Conservation (phyloP, 2,329 filamentous ascomycete genomes). For the Fusarium abutilonis region DNA sequence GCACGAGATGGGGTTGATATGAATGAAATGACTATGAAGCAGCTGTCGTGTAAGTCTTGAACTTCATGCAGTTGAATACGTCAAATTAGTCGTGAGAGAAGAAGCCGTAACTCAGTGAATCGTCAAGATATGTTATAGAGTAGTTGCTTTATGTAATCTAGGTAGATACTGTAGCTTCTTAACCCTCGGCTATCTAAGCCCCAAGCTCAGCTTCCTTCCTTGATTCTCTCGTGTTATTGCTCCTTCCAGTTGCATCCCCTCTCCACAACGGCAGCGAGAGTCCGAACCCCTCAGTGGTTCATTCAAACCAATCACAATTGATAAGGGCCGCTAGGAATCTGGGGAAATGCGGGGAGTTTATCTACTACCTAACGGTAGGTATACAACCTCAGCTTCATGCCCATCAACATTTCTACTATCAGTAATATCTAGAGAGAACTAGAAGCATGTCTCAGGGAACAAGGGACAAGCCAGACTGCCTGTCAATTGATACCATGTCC, state of each 20-base stretch:
- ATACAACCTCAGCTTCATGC: too few relatives aligned
- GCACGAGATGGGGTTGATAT: neutral
- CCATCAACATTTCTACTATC: too few relatives aligned
- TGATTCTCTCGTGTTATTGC: slow-evolving; percentile 8
- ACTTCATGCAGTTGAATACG: too few relatives aligned
- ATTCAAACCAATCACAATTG: slow-evolving; percentile 27
- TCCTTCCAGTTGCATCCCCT: slow-evolving; percentile 23
- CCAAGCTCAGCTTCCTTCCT: slow-evolving; percentile 8
- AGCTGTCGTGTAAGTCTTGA: neutral
- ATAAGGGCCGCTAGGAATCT: slow-evolving; percentile 27
- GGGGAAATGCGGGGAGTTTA: slow-evolving; percentile 44
- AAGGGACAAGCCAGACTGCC: neutral
- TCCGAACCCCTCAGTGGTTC: slow-evolving; percentile 34
- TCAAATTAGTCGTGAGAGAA: neutral
- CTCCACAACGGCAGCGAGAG: slow-evolving; percentile 31
- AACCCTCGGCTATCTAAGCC: slow-evolving; percentile 41
- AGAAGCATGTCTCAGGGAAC: too few relatives aligned
- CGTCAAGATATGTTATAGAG: too few relatives aligned
- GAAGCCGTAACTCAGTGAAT: neutral
- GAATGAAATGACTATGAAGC: neutral
- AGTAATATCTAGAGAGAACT: neutral
- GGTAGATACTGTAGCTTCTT: too few relatives aligned
- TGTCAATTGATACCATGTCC: slow-evolving; percentile 21
- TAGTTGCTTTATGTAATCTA: too few relatives aligned
- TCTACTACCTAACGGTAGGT: too few relatives aligned